A percentile compares a stretch with the other conserved stretches of the same genome.
These are phyloP conservation scores for Xylaria hypoxylon DNA, from an alignment of 2,329 filamentous ascomycete species.

Conservation along the genomic window DNA sequence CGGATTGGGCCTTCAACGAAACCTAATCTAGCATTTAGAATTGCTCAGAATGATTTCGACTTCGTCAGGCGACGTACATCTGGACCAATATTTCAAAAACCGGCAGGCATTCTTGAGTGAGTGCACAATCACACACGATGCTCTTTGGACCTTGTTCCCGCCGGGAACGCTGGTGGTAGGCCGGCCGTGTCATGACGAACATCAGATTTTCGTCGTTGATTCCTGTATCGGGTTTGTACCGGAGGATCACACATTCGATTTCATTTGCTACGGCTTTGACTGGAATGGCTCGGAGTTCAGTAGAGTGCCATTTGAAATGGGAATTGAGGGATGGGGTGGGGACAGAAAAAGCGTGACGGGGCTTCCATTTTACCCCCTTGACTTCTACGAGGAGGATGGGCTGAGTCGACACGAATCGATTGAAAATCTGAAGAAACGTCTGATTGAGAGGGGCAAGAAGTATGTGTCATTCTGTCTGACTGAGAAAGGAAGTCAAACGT, in stretches of 20 bases:
- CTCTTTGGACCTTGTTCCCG: slow-evolving; percentile 27
- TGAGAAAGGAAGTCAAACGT: no score
- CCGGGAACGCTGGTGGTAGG: slow-evolving; percentile 22
- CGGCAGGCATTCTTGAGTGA: slow-evolving; percentile 10
- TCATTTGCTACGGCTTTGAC: slow-evolving; percentile 24
- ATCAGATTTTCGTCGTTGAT: slow-evolving; percentile 21
- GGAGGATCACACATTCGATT: neutral
- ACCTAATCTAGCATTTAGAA: slow-evolving; percentile 26
- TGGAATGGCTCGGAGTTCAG: slow-evolving; percentile 13
- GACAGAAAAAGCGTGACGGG: slow-evolving; percentile 23
- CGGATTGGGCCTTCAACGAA: slow-evolving; percentile 1
- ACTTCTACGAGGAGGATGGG: slow-evolving; percentile 18
- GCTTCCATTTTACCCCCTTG: slow-evolving; percentile 25
- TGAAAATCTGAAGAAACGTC: no score
- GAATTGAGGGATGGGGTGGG: slow-evolving; percentile 6
- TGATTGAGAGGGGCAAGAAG: no score
- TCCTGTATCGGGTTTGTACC: neutral
- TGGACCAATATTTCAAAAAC: slow-evolving; percentile 27
- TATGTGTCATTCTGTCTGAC: no score
- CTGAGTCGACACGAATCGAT: no score
- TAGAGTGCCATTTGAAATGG: slow-evolving; percentile 17
- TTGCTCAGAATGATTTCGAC: slow-evolving; percentile 24
- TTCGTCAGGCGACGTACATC: slow-evolving; percentile 22
- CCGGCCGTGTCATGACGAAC: slow-evolving; percentile 22
- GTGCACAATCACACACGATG: slow-evolving; percentile 17